A percentile compares a stretch with the other conserved stretches of the same genome.
Conservation (phyloP, 306 rosid species). For the Fragaria vesca region DNA sequence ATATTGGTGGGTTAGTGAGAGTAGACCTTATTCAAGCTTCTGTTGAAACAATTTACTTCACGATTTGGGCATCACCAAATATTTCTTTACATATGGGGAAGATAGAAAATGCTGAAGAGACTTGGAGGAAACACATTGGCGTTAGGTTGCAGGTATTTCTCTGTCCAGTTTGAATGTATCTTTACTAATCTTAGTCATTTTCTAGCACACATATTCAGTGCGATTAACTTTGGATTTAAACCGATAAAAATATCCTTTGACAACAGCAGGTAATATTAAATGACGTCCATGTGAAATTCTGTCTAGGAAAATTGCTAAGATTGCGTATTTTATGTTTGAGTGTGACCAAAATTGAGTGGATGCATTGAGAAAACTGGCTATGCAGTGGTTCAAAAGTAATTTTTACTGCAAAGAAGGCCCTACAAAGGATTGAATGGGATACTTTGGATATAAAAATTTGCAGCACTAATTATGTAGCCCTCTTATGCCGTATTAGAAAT, state of each 20-base stretch:
- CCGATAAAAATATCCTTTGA: background rate
- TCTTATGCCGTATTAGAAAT: background rate
- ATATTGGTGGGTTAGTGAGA: constrained; percentile 77
- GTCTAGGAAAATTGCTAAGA: background rate
- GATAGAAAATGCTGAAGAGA: constrained; percentile 85
- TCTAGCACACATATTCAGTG: background rate
- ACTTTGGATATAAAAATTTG: background rate
- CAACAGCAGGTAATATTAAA: background rate
- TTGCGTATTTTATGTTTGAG: background rate
- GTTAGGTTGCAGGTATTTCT: constrained; percentile 70
- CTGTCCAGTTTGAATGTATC: constrained; percentile 6
- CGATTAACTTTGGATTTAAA: background rate
- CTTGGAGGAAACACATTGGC: constrained; percentile 80
- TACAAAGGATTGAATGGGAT: background rate
- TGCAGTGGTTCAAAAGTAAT: background rate
- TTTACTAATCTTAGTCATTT: constrained; percentile 1
- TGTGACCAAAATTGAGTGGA: background rate
- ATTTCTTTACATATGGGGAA: constrained; percentile 87
- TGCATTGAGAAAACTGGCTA: background rate
- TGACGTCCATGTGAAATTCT: background rate
- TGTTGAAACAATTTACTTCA: constrained; percentile 73
- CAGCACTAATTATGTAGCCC: background rate
- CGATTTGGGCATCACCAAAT: constrained; percentile 86
- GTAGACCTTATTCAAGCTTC: constrained; percentile 74
- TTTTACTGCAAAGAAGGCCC: background rate